Evolutionary conservation across 306 rosid species (phyloP), one percentile per base, ranked within the genome.

Genomic region (Casuarina equisetifolia): DNA sequence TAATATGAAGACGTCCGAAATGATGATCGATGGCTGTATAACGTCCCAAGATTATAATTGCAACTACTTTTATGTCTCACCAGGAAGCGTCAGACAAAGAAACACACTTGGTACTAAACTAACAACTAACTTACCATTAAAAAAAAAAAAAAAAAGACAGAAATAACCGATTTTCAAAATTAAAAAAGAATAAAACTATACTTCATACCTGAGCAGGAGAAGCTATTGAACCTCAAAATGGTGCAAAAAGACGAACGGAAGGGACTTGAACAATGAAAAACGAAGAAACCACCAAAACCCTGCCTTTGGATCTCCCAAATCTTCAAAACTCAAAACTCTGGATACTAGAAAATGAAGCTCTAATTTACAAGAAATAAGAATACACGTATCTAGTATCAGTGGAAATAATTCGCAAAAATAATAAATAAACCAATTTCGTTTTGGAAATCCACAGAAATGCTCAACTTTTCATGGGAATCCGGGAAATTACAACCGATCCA

Each of bases 161-260:
- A 13, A 61, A 6, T 2, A 59, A 35, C 43, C n/a, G 5, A 51
- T 61, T 59, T 61, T 16, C 32, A n/a, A 9, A 66, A n/a, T 3
- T 32, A 7, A 48, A 43, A 61, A 59, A 2, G 0, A 45, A 62
- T 63, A 25, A 2, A 8, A 20, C 38, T 17, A 3, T 5, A 20
- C 16, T 64, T 32, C 7, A 50, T 51, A 55, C 63, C 68, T 68
- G 50, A 78, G 72, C 82, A 67, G 25, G 69, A 73, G 59, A 51
- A 77, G 57, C 69, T 54, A 59, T 44, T 42, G 19, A 73, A 78
- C 79, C 82, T 67, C 74, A 64, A 12, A 73, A 48, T 36, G 57
- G 68, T 20, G 55, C 32, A 9, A 69, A 63, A 42, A 78, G 1
- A 58, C 59, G 75, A 48, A 68, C 35, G 12, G 35, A 67, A n/a